These are phyloP conservation scores for Acrocalymma vagum DNA, from an alignment of 2,329 filamentous ascomycete species.

Conservation along the genomic window DNA sequence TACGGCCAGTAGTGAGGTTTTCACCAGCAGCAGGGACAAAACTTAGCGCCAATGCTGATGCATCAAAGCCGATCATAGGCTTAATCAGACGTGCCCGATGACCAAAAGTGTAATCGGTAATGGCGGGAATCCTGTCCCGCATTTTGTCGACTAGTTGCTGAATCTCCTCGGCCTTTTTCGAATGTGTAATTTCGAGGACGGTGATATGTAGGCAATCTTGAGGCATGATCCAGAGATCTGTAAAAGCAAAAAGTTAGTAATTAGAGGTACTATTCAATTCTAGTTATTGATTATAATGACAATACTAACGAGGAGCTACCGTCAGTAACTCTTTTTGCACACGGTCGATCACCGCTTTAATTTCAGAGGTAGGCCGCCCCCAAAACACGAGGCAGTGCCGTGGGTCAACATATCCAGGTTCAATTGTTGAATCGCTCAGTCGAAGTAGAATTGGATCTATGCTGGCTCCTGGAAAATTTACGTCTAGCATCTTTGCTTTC, in stretches of 20 bases:
- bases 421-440: slow-evolving; percentile 68
- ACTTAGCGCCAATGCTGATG: slow-evolving; percentile 84
- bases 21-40: slow-evolving; percentile 83
- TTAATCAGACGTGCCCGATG: slow-evolving; percentile 81
- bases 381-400: slow-evolving; percentile 88
- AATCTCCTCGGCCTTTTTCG: slow-evolving; percentile 75
- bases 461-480: slow-evolving; percentile 73
- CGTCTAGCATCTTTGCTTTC: slow-evolving; percentile 73
- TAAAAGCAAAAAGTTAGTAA: slow-evolving; percentile 9
- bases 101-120: slow-evolving; percentile 71
- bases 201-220: slow-evolving; percentile 82
- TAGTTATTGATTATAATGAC: not conserved
- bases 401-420: slow-evolving; percentile 76
- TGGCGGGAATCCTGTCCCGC: slow-evolving; percentile 61
- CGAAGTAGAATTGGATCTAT: slow-evolving; percentile 80
- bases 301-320: slow-evolving; percentile 72
- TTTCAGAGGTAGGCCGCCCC: slow-evolving; percentile 79
- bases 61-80: slow-evolving; percentile 84
- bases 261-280: not conserved
- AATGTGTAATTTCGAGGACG: slow-evolving; percentile 83
- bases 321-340: slow-evolving; percentile 73
- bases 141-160: slow-evolving; percentile 67
- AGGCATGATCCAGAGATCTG: slow-evolving; percentile 89
- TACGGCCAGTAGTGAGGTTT: slow-evolving; percentile 43
- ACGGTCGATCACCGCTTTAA: slow-evolving; percentile 71